phyloP scores from a whole-genome alignment of 441 rosid species.

The Arabidopsis lyrata region DNA sequence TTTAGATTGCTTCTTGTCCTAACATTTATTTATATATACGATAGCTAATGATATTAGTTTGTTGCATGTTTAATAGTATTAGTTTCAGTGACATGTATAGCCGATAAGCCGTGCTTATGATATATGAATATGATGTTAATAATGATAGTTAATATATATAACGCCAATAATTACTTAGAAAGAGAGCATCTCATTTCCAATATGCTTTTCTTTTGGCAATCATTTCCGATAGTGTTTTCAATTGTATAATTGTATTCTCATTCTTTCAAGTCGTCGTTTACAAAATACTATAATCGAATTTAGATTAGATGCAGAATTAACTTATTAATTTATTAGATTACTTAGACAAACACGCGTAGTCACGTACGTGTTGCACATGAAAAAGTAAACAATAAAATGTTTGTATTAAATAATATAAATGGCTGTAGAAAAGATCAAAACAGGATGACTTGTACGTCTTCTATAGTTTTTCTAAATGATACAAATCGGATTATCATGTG shows the following conservation, averaged over 20 bases:
- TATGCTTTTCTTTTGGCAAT: neutral
- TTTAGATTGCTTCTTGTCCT: neutral
- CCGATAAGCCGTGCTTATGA: neutral
- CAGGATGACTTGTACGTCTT: conserved; percentile 27
- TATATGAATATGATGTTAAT: neutral
- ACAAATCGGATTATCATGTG: conserved; percentile 37
- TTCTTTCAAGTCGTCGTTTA: neutral
- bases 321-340: neutral
- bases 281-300: neutral
- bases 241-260: neutral
- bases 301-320: too few species aligned
- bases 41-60: neutral
- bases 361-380: conserved; percentile 1
- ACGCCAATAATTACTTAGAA: neutral
- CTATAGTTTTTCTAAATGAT: neutral
- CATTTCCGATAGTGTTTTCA: neutral
- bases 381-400: neutral
- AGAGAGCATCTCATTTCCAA: neutral
- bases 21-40: neutral
- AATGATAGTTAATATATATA: neutral
- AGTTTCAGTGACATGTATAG: neutral
- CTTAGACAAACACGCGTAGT: neutral
- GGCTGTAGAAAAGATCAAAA: conserved; percentile 25
- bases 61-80: neutral
- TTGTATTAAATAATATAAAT: conserved; percentile 15